Evolutionary conservation across 257 asterid species (phyloP), one percentile per base, ranked within the genome.

Genomic region (Craterostigma plantagineum): DNA sequence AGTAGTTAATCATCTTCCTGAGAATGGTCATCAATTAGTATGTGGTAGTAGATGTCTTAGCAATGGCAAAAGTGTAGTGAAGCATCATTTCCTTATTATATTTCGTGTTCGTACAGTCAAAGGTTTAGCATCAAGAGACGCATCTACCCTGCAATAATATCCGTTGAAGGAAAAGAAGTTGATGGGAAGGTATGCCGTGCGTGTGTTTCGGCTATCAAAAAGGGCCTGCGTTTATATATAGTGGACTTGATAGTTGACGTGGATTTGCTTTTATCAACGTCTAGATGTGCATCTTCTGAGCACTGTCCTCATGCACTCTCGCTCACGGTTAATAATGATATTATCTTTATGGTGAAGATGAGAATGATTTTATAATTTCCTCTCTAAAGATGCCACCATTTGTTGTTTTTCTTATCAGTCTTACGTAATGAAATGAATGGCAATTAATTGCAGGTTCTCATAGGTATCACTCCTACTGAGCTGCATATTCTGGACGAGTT

Each of bases 91-190:
- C 30, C 30, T 23, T 23, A 23, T 6, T 6, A n/a, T n/a, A 23
- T 23, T 23, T 23, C 30, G 6, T 23, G 2, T 54, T 0, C 35
- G 46, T 67, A 52, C 64, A 81, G 94, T 65, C 90, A 70, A 41
- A 69, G 94, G 67, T 78, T 67, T 56, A 75, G 92, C 67, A 69
- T 82, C 81, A 70, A 66, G 68, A 86, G 63, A 11, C 65, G 83
- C 11, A 86, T 83, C 45, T 83, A 83, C 63, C 95, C 93, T 42
- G 95, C 95, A 33, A 83, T 83, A 38, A 34, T 73, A 43, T 91
- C 91, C 0, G 65, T 61, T 38, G 63, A 82, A 66, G 55, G 63
- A 36, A 70, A 62, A 44, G 47, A 71, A 71, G 93, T 79, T 47
- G 11, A 18, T 12, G 95, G 95, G 49, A 71, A 52, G 95, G 91